Percentiles rank a stretch among this genome's conserved stretches.
phyloP scores from a whole-genome alignment of 2,329 filamentous ascomycete genomes.

The Coniochaeta sp. region DNA sequence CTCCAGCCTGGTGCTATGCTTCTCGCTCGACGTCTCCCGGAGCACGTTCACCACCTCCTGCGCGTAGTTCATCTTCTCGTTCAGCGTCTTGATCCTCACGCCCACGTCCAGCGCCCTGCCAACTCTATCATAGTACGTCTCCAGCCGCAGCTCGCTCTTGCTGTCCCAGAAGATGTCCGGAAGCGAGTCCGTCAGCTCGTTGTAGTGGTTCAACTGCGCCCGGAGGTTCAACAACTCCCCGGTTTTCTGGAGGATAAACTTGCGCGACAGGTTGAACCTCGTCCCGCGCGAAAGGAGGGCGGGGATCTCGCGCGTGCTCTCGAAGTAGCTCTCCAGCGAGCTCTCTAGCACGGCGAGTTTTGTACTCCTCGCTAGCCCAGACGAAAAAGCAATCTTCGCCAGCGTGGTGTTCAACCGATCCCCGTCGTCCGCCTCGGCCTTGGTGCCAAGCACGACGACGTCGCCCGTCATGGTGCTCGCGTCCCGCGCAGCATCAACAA shows the following conservation, averaged over 20 bases:
- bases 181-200: slow-evolving; percentile 87
- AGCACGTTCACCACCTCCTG: slow-evolving; percentile 89
- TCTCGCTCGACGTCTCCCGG: slow-evolving; percentile 82
- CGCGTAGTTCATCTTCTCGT: slow-evolving; percentile 97
- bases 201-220: slow-evolving; percentile 93
- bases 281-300: slow-evolving; percentile 63
- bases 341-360: slow-evolving; percentile 90
- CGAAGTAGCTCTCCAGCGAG: slow-evolving; percentile 75
- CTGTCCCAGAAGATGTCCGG: slow-evolving; percentile 98
- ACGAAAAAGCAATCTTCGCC: slow-evolving; percentile 95
- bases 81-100: slow-evolving; percentile 82
- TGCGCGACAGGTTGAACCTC: slow-evolving; percentile 49
- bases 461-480: slow-evolving; percentile 77
- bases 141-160: slow-evolving; percentile 78
- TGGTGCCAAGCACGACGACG: slow-evolving; percentile 81
- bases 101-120: slow-evolving; percentile 85
- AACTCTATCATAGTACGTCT: slow-evolving; percentile 92
- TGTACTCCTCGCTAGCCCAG: slow-evolving; percentile 83
- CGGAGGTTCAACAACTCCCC: slow-evolving; percentile 85
- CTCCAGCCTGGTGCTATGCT: slow-evolving; percentile 80
- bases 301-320: slow-evolving; percentile 77
- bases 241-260: slow-evolving; percentile 86
- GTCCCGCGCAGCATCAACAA: slow-evolving; percentile 66
- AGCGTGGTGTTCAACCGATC: slow-evolving; percentile 56
- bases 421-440: slow-evolving; percentile 39